Evolutionary conservation across 805 yeast species (phyloP).

Genomic region (Blastobotrys americana): DNA sequence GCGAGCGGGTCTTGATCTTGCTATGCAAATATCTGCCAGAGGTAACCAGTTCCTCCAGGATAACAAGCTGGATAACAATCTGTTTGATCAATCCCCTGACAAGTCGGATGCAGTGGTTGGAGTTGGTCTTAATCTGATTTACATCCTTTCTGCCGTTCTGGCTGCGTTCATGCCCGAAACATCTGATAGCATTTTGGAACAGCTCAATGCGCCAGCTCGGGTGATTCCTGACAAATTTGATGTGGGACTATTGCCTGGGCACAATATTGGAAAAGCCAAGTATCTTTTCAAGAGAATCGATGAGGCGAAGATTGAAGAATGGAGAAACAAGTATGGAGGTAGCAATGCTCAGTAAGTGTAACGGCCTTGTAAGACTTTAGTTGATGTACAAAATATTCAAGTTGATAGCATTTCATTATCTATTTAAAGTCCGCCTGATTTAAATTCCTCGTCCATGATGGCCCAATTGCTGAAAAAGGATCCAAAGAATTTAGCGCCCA

Average conservation of each 20-base stretch:
- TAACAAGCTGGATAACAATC: conserved; percentile 83
- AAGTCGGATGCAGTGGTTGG: conserved; percentile 89
- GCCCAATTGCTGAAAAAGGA: conserved; percentile 68
- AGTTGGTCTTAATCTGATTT: conserved; percentile 81
- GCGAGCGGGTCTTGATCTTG: conserved; percentile 83
- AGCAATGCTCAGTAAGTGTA: background rate
- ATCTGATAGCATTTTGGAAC: conserved; percentile 57
- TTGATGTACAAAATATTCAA: no score
- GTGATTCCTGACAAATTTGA: conserved; percentile 71
- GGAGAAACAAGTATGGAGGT: conserved; percentile 87
- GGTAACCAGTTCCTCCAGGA: conserved; percentile 96
- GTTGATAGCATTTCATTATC: no score
- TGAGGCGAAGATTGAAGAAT: conserved; percentile 74
- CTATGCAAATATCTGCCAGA: conserved; percentile 84
- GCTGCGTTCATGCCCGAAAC: conserved; percentile 90
- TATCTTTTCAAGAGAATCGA: conserved; percentile 90
- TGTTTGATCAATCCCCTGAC: conserved; percentile 67
- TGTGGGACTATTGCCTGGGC: conserved; percentile 65
- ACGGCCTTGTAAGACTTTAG: background rate
- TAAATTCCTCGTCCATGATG: conserved; percentile 35
- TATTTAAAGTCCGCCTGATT: conserved; percentile 23
- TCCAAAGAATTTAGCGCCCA: conserved; percentile 63
- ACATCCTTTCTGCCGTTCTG: conserved; percentile 73
- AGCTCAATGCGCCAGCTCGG: conserved; percentile 75
- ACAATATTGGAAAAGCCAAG: conserved; percentile 83